Evolutionary conservation across 73 alveolate genomes (phyloP), one percentile per base, ranked within the genome.

Genomic region (Blepharisma stoltei): DNA sequence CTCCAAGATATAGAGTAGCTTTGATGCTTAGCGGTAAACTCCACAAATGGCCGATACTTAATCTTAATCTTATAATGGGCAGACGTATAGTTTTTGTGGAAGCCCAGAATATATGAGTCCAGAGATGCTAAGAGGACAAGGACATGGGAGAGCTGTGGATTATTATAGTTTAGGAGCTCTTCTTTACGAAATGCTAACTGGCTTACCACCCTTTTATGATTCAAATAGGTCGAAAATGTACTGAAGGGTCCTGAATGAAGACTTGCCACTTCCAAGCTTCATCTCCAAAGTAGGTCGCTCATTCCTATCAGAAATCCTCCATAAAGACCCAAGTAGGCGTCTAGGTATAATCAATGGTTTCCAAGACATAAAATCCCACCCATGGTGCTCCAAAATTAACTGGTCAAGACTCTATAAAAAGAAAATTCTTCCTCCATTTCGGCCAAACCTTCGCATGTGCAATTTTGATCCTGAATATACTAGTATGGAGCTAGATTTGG

Each of bases 311-410:
- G 80, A 81, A 14, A 78, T 94, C 48, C 71, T 94, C 6, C 78
- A 76, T 21, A 94, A 94, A 78, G 91, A 94, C 21, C 97, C 98
- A 0, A 52, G 49, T 48, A 67, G 87, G 73, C 86, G 98, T 82
- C 45, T 94, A 68, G 98, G 98, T 6, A 50, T 52, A 9, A 32
- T 45, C 52, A 25, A 46, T 7, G 91, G 91, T 8, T 70, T 80
- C 0, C 65, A 71, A 69, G 88, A 84, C 43, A 80, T 84, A 20
- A 21, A 78, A 47, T 66, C 79, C 38, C 88, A 78, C 67, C 82
- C 81, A 18, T 84, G 84, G 80, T 84, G 85, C 65, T 20, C 55
- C 18, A 71, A 55, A 27, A 73, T 82, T 6, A 81, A 84, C 49
- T 80, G 85, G 46, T 78, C 60, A 7, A 71, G 55, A 6, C 52